Percentiles rank a stretch among this genome's conserved stretches.
Conservation (phyloP, 352 stramenopile genomes). For the Pythium biforme region DNA sequence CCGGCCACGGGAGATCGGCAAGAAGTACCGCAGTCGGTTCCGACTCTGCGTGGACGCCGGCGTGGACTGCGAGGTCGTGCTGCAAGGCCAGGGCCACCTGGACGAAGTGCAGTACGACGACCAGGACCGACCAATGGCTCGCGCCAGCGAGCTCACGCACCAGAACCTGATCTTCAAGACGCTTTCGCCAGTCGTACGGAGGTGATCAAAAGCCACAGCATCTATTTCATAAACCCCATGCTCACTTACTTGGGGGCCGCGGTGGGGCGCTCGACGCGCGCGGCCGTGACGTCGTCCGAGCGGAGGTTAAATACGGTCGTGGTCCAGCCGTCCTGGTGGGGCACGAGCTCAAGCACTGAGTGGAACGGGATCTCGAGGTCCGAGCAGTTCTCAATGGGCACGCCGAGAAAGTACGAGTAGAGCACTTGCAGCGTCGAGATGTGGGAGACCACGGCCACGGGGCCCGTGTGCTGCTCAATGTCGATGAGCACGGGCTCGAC, state of each 20-base stretch:
- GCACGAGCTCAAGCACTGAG: slow-evolving; percentile 81
- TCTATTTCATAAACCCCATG: background rate
- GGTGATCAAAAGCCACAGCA: background rate
- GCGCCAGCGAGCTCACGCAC: slow-evolving; percentile 42
- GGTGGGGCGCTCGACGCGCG: slow-evolving; percentile 6
- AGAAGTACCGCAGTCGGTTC: slow-evolving; percentile 64
- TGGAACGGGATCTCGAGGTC: slow-evolving; percentile 85
- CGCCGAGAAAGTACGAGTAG: slow-evolving; percentile 85
- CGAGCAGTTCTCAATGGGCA: slow-evolving; percentile 73
- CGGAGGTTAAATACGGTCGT: slow-evolving; percentile 86
- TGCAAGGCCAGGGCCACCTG: slow-evolving; percentile 68
- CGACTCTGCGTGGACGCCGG: slow-evolving; percentile 62
- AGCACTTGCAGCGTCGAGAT: slow-evolving; percentile 85
- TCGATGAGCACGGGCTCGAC: slow-evolving; percentile 92
- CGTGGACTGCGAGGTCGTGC: slow-evolving; percentile 63
- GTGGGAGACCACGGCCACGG: slow-evolving; percentile 83
- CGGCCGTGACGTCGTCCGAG: slow-evolving; percentile 20
- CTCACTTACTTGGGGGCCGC: slow-evolving; percentile 13
- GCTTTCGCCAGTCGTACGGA: background rate
- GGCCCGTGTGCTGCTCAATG: slow-evolving; percentile 87
- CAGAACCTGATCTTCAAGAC: slow-evolving; percentile 52
- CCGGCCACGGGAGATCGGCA: slow-evolving; percentile 31
- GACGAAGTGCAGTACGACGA: slow-evolving; percentile 47
- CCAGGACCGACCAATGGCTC: slow-evolving; percentile 47
- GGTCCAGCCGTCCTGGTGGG: slow-evolving; percentile 75